Evolutionary conservation across 257 asterid genomes (phyloP).

Genomic region (Rehmannia glutinosa): DNA sequence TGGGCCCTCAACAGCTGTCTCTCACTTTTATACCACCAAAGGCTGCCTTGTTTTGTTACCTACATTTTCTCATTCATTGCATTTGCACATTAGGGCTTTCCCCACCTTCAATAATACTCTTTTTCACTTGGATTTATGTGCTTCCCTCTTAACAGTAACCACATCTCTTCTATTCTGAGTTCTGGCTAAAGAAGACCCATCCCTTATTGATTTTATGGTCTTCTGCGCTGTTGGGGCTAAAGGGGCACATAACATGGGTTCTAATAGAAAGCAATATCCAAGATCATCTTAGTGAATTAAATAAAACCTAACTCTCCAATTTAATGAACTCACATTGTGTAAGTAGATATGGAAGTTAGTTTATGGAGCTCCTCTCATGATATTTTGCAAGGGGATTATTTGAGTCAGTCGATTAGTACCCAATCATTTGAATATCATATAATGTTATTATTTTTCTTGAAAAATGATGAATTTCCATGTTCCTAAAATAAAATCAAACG

Average conservation of each 20-base stretch:
- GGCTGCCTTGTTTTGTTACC: slow-evolving; percentile 31
- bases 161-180: background rate
- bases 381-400: background rate
- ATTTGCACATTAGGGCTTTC: slow-evolving; percentile 31
- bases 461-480: too few relatives aligned
- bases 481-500: too few relatives aligned
- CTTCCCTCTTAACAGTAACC: background rate
- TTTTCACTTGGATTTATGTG: slow-evolving; percentile 25
- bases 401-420: background rate
- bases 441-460: background rate
- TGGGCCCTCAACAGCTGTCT: slow-evolving; percentile 48
- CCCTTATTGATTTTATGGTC: slow-evolving; percentile 5
- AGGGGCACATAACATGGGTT: slow-evolving; percentile 13
- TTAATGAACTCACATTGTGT: background rate
- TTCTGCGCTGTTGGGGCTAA: background rate
- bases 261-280: background rate
- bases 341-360: too few relatives aligned
- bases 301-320: background rate
- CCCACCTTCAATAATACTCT: slow-evolving; percentile 50
- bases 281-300: background rate
- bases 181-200: background rate
- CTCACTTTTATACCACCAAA: slow-evolving; percentile 25
- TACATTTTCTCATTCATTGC: slow-evolving; percentile 34
- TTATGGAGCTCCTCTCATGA: background rate
- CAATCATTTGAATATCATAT: background rate